phyloP scores from a whole-genome alignment of 83 land plant genomes.

The Diphasiastrum complanatum region DNA sequence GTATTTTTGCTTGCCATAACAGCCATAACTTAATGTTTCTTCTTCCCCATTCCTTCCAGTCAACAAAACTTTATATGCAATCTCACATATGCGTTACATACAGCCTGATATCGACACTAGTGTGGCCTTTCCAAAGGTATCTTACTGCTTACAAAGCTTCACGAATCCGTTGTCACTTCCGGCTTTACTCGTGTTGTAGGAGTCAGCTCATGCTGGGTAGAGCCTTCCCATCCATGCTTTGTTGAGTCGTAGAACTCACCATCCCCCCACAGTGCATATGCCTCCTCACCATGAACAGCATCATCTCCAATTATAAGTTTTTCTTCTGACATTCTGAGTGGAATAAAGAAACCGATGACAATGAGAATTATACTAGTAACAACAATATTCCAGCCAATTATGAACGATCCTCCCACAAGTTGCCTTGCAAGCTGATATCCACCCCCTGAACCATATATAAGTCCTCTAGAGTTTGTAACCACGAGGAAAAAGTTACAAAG shows the following conservation, averaged over 20 bases:
- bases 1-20: too few relatives aligned
- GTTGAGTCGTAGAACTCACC: neutral
- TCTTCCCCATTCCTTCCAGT: too few relatives aligned
- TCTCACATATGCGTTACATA: too few relatives aligned
- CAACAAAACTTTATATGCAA: too few relatives aligned
- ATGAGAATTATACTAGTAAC: neutral
- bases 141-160: too few relatives aligned
- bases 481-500: slow-evolving; percentile 3
- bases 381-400: slow-evolving; percentile 11
- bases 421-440: slow-evolving; percentile 10
- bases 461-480: neutral
- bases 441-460: slow-evolving; percentile 3
- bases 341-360: slow-evolving; percentile 1
- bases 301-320: slow-evolving; percentile 13
- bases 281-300: slow-evolving; percentile 17
- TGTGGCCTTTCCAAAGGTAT: too few relatives aligned
- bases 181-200: too few relatives aligned
- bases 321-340: slow-evolving; percentile 7
- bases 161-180: too few relatives aligned
- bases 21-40: too few relatives aligned
- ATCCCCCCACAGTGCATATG: slow-evolving; percentile 13
- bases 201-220: too few relatives aligned
- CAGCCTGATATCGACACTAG: too few relatives aligned
- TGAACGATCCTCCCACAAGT: slow-evolving; percentile 1
- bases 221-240: neutral